These are phyloP conservation scores for Mucor saturninus DNA, from an alignment of 371 early-diverging fungal species.

Conservation along the genomic window DNA sequence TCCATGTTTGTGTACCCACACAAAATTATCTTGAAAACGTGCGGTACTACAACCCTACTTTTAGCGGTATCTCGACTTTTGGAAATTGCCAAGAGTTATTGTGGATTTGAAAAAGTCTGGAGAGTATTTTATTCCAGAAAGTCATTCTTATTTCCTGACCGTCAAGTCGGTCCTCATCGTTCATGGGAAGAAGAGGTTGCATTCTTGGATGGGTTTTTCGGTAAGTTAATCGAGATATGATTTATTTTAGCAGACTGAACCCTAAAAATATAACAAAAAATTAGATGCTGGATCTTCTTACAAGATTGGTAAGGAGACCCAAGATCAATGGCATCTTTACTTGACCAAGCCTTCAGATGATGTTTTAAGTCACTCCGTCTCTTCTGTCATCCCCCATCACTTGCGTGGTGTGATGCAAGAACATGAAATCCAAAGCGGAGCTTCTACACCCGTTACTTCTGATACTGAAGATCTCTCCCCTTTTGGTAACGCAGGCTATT, in stretches of 20 bases:
- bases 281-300: constrained; percentile 82
- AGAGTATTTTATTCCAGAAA: constrained; percentile 95
- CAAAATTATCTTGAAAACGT: constrained; percentile 94
- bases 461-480: constrained; percentile 43
- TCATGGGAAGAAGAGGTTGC: constrained; percentile 90
- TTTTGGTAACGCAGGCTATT: constrained; percentile 46
- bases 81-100: constrained; percentile 77
- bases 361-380: constrained; percentile 37
- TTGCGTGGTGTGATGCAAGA: constrained; percentile 27
- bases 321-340: constrained; percentile 96
- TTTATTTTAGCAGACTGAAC: background rate
- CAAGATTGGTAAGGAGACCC: constrained; percentile 89
- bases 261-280: background rate
- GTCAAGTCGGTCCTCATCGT: constrained; percentile 86
- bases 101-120: constrained; percentile 75
- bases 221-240: constrained; percentile 32
- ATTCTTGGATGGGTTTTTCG: constrained; percentile 73
- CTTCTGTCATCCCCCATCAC: constrained; percentile 9
- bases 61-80: constrained; percentile 84
- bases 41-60: constrained; percentile 94
- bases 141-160: constrained; percentile 94
- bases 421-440: constrained; percentile 32
- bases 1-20: constrained; percentile 96
- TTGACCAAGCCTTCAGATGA: constrained; percentile 72
- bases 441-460: constrained; percentile 41